phyloP scores from a whole-genome alignment of 2,329 filamentous ascomycete species.

The Xylaria sp. region DNA sequence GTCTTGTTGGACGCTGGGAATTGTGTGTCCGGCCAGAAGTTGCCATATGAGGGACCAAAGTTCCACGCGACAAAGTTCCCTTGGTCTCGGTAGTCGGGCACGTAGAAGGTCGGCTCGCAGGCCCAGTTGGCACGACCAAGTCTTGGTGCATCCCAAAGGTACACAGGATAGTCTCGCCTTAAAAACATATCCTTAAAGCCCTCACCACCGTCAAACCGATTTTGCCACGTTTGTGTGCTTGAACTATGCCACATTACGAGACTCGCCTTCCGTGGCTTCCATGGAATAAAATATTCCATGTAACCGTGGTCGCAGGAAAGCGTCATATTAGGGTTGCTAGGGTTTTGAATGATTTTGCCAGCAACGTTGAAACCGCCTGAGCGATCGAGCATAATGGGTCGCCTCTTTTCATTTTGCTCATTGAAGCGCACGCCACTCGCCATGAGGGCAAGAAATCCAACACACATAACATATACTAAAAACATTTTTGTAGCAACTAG shows the following conservation, averaged over 20 bases:
- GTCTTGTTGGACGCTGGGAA: slow-evolving; percentile 49
- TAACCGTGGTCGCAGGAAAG: slow-evolving; percentile 55
- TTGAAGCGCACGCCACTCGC: slow-evolving; percentile 5
- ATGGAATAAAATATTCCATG: slow-evolving; percentile 54
- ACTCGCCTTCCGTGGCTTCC: slow-evolving; percentile 49
- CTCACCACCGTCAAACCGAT: slow-evolving; percentile 54
- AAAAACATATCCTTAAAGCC: slow-evolving; percentile 56
- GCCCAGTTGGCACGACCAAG: slow-evolving; percentile 53
- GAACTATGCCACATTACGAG: slow-evolving; percentile 55
- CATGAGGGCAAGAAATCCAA: slow-evolving; percentile 8
- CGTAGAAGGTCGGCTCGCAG: slow-evolving; percentile 49
- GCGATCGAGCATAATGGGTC: slow-evolving; percentile 45
- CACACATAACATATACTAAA: background rate
- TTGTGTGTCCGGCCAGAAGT: slow-evolving; percentile 52
- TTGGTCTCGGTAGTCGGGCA: slow-evolving; percentile 50
- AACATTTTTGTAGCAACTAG: slow-evolving; percentile 11
- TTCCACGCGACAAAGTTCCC: slow-evolving; percentile 53
- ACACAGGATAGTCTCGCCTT: slow-evolving; percentile 53
- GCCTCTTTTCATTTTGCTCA: slow-evolving; percentile 22
- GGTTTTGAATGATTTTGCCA: slow-evolving; percentile 49
- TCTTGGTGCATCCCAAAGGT: slow-evolving; percentile 53
- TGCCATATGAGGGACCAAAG: slow-evolving; percentile 48
- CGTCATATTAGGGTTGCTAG: slow-evolving; percentile 47
- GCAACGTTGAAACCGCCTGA: slow-evolving; percentile 52
- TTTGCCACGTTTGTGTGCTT: slow-evolving; percentile 53